These are phyloP conservation scores for Exutisphaerella laricina DNA, from an alignment of 2,329 filamentous ascomycete genomes.

Conservation along the genomic window DNA sequence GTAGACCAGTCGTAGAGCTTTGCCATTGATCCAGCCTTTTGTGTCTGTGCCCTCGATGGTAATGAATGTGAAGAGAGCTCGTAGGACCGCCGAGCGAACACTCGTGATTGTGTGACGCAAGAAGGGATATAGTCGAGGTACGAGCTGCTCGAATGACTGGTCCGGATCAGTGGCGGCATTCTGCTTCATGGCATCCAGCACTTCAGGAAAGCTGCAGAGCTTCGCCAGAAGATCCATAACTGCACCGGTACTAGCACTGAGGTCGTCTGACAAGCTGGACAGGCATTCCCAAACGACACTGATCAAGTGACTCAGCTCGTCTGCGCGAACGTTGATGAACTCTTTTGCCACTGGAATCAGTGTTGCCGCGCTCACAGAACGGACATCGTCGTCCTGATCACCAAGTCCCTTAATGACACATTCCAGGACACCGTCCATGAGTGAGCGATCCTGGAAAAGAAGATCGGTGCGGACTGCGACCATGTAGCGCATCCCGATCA, in stretches of 20 bases:
- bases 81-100: conserved; percentile 85
- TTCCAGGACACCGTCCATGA: conserved; percentile 88
- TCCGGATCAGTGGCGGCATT: conserved; percentile 79
- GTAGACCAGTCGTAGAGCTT: conserved; percentile 80
- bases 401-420: conserved; percentile 93
- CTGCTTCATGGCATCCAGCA: conserved; percentile 86
- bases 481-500: conserved; percentile 92
- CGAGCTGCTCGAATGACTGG: conserved; percentile 84
- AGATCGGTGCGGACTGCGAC: conserved; percentile 93
- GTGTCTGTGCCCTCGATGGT: conserved; percentile 73
- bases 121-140: conserved; percentile 93
- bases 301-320: conserved; percentile 73
- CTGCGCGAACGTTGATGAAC: conserved; percentile 78
- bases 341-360: conserved; percentile 93
- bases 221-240: conserved; percentile 98
- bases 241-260: conserved; percentile 93
- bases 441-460: conserved; percentile 70
- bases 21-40: conserved; percentile 87
- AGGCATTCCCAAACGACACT: conserved; percentile 97
- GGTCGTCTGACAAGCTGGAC: conserved; percentile 91
- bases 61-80: conserved; percentile 88
- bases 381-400: conserved; percentile 89
- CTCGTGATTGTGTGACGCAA: conserved; percentile 94
- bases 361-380: conserved; percentile 95
- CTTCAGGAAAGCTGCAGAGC: conserved; percentile 88